Evolutionary conservation across 257 asterid genomes (phyloP).

Genomic region (Gentiana straminea): DNA sequence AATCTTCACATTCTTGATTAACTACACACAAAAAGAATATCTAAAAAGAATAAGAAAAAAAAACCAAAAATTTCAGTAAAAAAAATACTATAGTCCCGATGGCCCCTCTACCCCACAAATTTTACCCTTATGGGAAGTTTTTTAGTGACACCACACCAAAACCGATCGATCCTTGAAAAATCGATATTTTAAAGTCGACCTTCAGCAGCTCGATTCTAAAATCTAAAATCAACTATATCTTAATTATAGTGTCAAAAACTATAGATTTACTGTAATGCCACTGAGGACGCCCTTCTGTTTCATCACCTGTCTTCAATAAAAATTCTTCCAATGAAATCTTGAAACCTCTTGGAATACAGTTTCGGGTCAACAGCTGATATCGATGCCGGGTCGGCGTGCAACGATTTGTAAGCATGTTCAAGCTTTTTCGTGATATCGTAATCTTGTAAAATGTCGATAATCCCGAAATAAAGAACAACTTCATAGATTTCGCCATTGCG

Average conservation of each 20-base stretch:
- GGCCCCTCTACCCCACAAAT: no score
- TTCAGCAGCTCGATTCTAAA: conserved; percentile 26
- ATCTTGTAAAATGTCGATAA: conserved; percentile 88
- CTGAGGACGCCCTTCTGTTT: conserved; percentile 29
- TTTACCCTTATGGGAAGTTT: not conserved
- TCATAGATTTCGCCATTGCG: conserved; percentile 53
- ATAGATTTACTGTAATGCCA: conserved; percentile 2
- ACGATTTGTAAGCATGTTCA: conserved; percentile 90
- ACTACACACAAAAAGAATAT: conserved; percentile 20
- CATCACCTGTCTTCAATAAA: conserved; percentile 65
- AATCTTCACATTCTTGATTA: conserved; percentile 22
- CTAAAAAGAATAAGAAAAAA: conserved; percentile 8
- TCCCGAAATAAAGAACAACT: conserved; percentile 80
- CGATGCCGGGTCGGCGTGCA: conserved; percentile 71
- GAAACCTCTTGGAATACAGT: conserved; percentile 76
- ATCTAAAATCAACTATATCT: no score
- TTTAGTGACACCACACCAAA: no score
- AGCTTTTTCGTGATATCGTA: conserved; percentile 93
- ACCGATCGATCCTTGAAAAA: no score
- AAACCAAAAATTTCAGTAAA: conserved; percentile 5
- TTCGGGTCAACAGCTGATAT: conserved; percentile 97
- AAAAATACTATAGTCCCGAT: no score
- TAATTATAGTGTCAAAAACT: no score
- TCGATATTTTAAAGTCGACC: conserved; percentile 4
- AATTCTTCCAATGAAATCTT: conserved; percentile 72